A percentile compares a stretch with the other conserved stretches of the same genome.
These are phyloP conservation scores for Fusarium clavum DNA, from an alignment of 2,329 filamentous ascomycete species.

Conservation along the genomic window DNA sequence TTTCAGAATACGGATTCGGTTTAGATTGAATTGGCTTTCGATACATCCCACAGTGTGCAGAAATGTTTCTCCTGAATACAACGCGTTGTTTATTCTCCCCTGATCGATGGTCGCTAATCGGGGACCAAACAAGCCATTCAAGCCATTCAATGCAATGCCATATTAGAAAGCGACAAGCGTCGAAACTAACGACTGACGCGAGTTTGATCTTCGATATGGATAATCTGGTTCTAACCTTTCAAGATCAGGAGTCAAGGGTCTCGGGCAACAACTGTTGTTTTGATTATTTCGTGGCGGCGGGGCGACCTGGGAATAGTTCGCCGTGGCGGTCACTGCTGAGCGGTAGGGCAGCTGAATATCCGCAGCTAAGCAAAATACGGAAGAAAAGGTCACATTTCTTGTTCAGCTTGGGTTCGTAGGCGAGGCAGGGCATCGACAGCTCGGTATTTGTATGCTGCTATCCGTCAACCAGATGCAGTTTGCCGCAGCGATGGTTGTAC, in stretches of 20 bases:
- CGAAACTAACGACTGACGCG: constrained; percentile 9
- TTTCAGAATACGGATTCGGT: constrained; percentile 2
- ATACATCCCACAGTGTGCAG: constrained; percentile 10
- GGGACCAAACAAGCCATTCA: neutral
- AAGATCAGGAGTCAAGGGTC: neutral
- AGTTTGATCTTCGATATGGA: constrained; percentile 22
- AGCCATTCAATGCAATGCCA: constrained; percentile 10
- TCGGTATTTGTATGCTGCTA: constrained; percentile 15
- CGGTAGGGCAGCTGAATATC: constrained; percentile 5
- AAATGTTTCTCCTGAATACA: constrained; percentile 1
- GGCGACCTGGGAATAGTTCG: constrained; percentile 17
- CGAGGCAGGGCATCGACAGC: constrained; percentile 8
- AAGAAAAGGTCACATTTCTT: constrained; percentile 5
- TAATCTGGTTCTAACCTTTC: neutral
- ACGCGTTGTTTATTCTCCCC: constrained; percentile 17
- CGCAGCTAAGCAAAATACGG: constrained; percentile 14
- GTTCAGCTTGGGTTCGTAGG: constrained; percentile 14
- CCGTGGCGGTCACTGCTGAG: constrained; percentile 1
- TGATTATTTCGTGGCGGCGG: constrained; percentile 36
- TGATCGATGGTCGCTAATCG: constrained; percentile 32
- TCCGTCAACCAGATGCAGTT: constrained; percentile 7
- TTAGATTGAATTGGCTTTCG: neutral
- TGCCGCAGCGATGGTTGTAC: constrained; percentile 5
- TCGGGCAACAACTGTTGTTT: neutral
- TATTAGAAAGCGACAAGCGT: constrained; percentile 13